Evolutionary conservation across 1,284 basidiomycete genomes (phyloP), one percentile per base, ranked within the genome.

Genomic region (Tilletia setariae): DNA sequence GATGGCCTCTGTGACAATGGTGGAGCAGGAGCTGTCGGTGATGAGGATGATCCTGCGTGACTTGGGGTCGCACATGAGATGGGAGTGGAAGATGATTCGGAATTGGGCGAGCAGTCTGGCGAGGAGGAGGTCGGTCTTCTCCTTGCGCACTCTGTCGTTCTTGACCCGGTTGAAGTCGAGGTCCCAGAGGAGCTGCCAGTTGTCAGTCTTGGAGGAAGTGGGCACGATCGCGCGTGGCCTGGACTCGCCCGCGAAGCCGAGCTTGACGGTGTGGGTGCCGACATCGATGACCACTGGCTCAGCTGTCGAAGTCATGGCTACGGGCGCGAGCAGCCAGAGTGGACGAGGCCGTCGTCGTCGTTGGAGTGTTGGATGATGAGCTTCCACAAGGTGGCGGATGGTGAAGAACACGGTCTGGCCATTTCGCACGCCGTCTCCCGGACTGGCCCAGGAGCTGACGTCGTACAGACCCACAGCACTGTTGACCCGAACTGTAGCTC

Each of bases 31-130:
- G 0, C 95, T 91, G 79, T 93, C 91, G 83, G 98, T 94, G 6
- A 95, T 86, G 30, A 98, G 79, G 64, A 98, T 91, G 68, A 98
- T 90, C 82, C 95, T 96, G 63, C 95, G 88, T 43, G 92, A 89
- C 82, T 93, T 95, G 0, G 94, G 91, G 80, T 98, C 96, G 71
- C 91, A 91, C 82, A 97, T 86, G 59, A 98, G 86, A 68, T 92
- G 90, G 77, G 93, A 94, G 78, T 1, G 40, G 63, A 75, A 81
- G 1, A 78, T 69, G 16, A 44, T 67, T 11, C 77, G 70, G 0
- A 81, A 44, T 13, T 79, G 68, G 65, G 72, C 71, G 0, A 65
- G 72, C n/a, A 81, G 68, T 35, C 70, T 67, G 11, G 72, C 76
- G 13, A 74, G 69, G 13, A 81, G 66, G 1, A 70, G 51, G 7